Conservation (phyloP, 202 grass and related monocot species). For the Saccharum hybrid region DNA sequence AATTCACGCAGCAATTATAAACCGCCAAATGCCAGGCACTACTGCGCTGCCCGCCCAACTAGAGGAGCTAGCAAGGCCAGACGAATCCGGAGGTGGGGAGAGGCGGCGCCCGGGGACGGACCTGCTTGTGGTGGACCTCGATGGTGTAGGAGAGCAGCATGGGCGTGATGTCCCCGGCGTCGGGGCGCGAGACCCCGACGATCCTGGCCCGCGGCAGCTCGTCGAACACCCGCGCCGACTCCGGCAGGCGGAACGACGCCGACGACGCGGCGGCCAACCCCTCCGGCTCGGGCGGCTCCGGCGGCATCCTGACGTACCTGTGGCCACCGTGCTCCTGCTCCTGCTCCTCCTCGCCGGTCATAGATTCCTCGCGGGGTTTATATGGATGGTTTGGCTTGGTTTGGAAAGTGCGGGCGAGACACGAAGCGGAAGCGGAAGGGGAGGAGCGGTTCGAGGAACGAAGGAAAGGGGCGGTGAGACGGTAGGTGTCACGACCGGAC, state of each 20-base stretch:
- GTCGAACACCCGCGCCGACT: constrained; percentile 57
- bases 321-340: background rate
- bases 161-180: constrained; percentile 22
- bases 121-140: constrained; percentile 77
- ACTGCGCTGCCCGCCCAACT: background rate
- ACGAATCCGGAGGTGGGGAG: background rate
- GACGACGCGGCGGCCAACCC: constrained; percentile 1
- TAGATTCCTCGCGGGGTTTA: constrained; percentile 1
- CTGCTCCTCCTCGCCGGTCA: constrained; percentile 32
- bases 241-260: constrained; percentile 55
- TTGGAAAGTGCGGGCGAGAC: background rate
- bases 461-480: background rate
- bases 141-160: constrained; percentile 89
- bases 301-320: constrained; percentile 62
- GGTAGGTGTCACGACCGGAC: background rate
- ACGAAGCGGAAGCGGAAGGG: background rate
- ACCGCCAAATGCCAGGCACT: constrained; percentile 4
- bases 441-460: background rate
- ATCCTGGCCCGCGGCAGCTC: constrained; percentile 69
- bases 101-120: constrained; percentile 9
- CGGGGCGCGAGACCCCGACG: constrained; percentile 61
- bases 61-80: background rate
- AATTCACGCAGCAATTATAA: background rate
- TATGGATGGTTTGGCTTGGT: background rate
- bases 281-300: constrained; percentile 57